Percentiles rank a stretch among this genome's conserved stretches.
phyloP scores from a whole-genome alignment of 495 filamentous ascomycete genomes.

The Penicillium malachiteum region DNA sequence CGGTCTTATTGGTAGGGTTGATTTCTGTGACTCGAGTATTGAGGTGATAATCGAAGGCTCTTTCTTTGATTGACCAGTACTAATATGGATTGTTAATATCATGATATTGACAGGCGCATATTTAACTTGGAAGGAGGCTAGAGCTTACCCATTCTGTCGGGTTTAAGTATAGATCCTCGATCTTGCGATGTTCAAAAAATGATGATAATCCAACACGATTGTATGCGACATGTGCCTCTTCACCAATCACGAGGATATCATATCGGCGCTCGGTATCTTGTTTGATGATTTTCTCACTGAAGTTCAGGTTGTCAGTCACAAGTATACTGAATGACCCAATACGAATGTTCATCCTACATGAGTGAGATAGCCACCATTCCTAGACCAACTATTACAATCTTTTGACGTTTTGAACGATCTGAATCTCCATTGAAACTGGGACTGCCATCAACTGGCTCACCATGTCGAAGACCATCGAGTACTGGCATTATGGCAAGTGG shows the following conservation, averaged over 20 bases:
- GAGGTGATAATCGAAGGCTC: slow-evolving; percentile 75
- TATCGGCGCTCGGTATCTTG: slow-evolving; percentile 78
- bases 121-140: neutral
- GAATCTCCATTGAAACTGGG: slow-evolving; percentile 6
- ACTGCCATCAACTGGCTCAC: slow-evolving; percentile 30
- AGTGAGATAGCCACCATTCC: slow-evolving; percentile 96
- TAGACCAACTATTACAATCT: slow-evolving; percentile 82
- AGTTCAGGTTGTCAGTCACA: neutral
- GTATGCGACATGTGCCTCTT: slow-evolving; percentile 89
- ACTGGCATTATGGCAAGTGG: slow-evolving; percentile 30
- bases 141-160: slow-evolving; percentile 81
- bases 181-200: slow-evolving; percentile 87
- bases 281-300: slow-evolving; percentile 86
- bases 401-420: slow-evolving; percentile 49
- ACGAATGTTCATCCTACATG: slow-evolving; percentile 58
- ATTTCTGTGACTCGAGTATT: slow-evolving; percentile 79
- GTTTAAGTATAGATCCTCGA: slow-evolving; percentile 89
- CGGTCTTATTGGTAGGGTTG: slow-evolving; percentile 58
- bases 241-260: slow-evolving; percentile 87
- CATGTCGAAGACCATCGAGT: slow-evolving; percentile 31
- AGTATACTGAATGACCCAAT: neutral
- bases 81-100: slow-evolving; percentile 18
- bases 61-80: slow-evolving; percentile 58
- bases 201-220: slow-evolving; percentile 94
- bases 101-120: neutral